A percentile compares a stretch with the other conserved stretches of the same genome.
phyloP scores from a whole-genome alignment of 148 eudicot species.

The Dysphania ambrosioides region DNA sequence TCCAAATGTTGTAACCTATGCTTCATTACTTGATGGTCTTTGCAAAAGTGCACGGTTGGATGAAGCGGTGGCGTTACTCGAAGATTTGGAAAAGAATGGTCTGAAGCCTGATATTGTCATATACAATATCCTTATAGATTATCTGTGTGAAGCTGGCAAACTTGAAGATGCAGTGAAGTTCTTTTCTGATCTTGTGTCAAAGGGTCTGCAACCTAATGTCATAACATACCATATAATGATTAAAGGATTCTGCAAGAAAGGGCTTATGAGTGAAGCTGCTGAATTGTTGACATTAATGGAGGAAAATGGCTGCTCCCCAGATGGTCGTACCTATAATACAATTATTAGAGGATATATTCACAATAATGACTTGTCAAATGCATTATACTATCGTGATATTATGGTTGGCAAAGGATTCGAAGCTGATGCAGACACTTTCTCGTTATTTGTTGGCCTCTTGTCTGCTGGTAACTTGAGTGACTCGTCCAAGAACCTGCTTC shows the following conservation, averaged over 20 bases:
- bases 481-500: background rate
- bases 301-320: too few relatives aligned
- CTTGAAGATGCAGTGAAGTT: background rate
- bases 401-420: background rate
- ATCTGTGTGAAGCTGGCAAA: background rate
- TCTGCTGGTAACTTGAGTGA: background rate
- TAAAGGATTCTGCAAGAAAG: background rate
- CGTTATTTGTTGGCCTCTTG: background rate
- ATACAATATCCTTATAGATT: background rate
- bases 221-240: background rate
- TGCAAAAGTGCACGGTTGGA: background rate
- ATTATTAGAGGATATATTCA: background rate
- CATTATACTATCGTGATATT: background rate
- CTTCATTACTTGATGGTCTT: background rate
- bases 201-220: background rate
- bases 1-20: background rate
- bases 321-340: background rate
- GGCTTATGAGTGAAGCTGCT: background rate
- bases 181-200: background rate
- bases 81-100: background rate
- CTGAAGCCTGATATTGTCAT: background rate
- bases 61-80: background rate
- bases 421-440: constrained; percentile 3
- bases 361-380: background rate
- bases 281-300: too few relatives aligned